phyloP scores from a whole-genome alignment of 768 basidiomycete species.

The Auricularia auricula-judae region DNA sequence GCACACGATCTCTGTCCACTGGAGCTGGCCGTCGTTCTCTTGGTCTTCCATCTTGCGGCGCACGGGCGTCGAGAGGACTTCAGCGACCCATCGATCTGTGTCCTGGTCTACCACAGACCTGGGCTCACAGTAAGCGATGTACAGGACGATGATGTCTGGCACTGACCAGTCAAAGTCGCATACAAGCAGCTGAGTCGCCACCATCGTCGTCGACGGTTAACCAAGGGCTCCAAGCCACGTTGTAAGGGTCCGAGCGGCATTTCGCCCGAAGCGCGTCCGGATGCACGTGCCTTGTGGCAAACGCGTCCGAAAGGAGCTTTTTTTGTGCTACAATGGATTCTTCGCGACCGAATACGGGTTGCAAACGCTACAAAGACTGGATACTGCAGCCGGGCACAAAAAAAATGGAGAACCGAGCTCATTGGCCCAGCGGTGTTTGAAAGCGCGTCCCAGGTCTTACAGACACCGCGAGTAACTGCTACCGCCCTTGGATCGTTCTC shows the following conservation, averaged over 20 bases:
- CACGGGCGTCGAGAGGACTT: constrained; percentile 76
- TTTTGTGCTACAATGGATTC: too few species aligned
- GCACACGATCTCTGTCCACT: constrained; percentile 96
- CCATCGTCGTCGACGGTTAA: not conserved
- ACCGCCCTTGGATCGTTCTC: not conserved
- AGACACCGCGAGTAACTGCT: too few species aligned
- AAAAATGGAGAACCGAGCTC: too few species aligned
- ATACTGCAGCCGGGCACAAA: too few species aligned
- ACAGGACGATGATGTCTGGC: not conserved
- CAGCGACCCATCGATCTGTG: constrained; percentile 86
- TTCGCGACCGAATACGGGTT: too few species aligned
- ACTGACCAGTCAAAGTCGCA: constrained; percentile 94
- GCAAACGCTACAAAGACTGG: too few species aligned
- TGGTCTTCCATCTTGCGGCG: constrained; percentile 69
- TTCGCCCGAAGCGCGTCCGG: not conserved
- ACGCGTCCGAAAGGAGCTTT: too few species aligned
- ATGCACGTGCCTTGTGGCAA: too few species aligned
- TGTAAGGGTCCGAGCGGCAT: not conserved
- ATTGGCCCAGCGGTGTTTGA: too few species aligned
- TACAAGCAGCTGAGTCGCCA: constrained; percentile 61
- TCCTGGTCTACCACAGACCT: constrained; percentile 95
- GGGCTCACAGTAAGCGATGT: not conserved
- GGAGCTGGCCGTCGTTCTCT: constrained; percentile 34
- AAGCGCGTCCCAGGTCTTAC: too few species aligned
- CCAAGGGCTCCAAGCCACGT: not conserved